Evolutionary conservation across 257 asterid species (phyloP).

Genomic region (Mentha longifolia): DNA sequence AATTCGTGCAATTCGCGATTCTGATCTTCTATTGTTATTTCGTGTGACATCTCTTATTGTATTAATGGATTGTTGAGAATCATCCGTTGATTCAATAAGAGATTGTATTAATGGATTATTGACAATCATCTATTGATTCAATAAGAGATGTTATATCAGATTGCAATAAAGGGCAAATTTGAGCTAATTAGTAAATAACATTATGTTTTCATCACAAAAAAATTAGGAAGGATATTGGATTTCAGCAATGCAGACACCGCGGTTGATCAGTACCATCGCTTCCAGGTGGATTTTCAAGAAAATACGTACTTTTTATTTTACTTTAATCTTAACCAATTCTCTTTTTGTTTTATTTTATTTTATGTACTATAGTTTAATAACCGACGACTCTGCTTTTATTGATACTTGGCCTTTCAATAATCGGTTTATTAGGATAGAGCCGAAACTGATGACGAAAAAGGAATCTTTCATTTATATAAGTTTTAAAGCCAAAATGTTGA

Average conservation of each 20-base stretch:
- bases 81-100: too few species aligned
- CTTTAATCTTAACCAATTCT: neutral
- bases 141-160: too few species aligned
- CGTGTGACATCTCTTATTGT: too few species aligned
- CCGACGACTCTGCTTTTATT: neutral
- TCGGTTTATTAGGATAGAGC: neutral
- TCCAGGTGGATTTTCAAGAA: constrained; percentile 46
- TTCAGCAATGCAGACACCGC: constrained; percentile 83
- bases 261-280: constrained; percentile 91
- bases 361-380: too few species aligned
- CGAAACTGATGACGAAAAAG: neutral
- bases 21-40: too few species aligned
- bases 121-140: too few species aligned
- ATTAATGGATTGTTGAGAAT: too few species aligned
- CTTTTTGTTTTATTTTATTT: neutral
- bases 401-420: neutral
- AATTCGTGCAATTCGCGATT: too few species aligned
- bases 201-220: neutral
- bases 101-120: too few species aligned
- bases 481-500: neutral
- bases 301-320: too few species aligned
- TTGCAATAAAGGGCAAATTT: neutral
- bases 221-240: constrained; percentile 70
- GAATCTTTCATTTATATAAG: neutral
- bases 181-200: neutral